A percentile compares a stretch with the other conserved stretches of the same genome.
Conservation (phyloP, 2,329 filamentous ascomycete species). For the Pseudocercospora crystallina region DNA sequence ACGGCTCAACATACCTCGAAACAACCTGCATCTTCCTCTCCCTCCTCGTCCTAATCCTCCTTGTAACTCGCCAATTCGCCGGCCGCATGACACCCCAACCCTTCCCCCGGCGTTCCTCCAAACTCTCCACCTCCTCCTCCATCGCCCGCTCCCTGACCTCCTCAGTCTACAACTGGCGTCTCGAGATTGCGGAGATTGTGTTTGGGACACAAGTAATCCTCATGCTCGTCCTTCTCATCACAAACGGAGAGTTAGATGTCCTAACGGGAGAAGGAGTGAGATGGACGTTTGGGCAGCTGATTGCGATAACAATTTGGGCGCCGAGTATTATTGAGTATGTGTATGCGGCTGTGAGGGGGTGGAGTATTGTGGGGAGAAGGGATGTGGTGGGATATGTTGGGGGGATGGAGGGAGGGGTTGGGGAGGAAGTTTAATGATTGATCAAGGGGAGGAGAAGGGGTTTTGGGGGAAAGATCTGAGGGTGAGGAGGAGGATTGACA, state of each 20-base stretch:
- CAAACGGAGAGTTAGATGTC: constrained; percentile 12
- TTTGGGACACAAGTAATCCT: not conserved
- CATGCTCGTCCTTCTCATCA: constrained; percentile 10
- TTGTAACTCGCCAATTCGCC: not conserved
- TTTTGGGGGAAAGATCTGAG: no score
- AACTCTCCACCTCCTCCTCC: no score
- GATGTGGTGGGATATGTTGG: no score
- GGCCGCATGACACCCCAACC: no score
- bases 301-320: constrained; percentile 21
- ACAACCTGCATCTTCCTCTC: not conserved
- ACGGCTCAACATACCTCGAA: constrained; percentile 4
- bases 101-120: no score
- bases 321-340: constrained; percentile 18
- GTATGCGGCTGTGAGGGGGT: constrained; percentile 9
- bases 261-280: constrained; percentile 1
- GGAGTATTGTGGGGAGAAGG: no score
- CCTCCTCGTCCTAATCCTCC: constrained; percentile 1
- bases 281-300: constrained; percentile 20
- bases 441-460: no score
- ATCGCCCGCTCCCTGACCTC: no score
- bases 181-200: constrained; percentile 7
- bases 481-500: no score
- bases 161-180: constrained; percentile 1
- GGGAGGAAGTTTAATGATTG: no score
- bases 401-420: no score